A percentile compares a stretch with the other conserved stretches of the same genome.
Conservation (phyloP, 768 basidiomycete genomes). For the Neoboletus brunneissimus region DNA sequence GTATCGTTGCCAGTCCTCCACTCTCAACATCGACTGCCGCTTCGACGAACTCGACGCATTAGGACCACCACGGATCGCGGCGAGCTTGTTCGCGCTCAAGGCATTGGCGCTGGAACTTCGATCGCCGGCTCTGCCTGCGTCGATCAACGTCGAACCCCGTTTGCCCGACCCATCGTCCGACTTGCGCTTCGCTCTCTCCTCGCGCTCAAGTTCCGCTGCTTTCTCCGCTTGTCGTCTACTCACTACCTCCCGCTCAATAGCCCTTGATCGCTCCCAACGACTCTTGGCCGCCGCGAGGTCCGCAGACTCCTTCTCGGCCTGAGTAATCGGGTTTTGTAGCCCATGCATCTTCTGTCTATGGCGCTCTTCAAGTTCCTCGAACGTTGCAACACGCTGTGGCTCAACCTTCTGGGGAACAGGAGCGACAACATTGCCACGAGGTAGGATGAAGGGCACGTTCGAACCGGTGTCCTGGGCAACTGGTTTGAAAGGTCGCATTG, state of each 20-base stretch:
- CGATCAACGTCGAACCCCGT: slow-evolving; percentile 31
- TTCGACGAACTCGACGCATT: slow-evolving; percentile 45
- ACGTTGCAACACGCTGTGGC: slow-evolving; percentile 62
- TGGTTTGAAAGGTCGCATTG: slow-evolving; percentile 33
- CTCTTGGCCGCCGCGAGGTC: slow-evolving; percentile 70
- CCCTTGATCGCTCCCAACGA: slow-evolving; percentile 80
- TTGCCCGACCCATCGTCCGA: slow-evolving; percentile 41
- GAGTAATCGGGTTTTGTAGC: slow-evolving; percentile 82
- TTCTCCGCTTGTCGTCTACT: slow-evolving; percentile 70
- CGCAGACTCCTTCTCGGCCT: slow-evolving; percentile 73
- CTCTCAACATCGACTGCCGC: slow-evolving; percentile 72
- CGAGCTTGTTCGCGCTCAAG: slow-evolving; percentile 62
- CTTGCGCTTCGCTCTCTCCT: slow-evolving; percentile 49
- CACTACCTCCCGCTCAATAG: slow-evolving; percentile 72
- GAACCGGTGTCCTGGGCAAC: slow-evolving; percentile 30
- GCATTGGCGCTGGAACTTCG: slow-evolving; percentile 34
- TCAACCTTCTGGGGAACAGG: slow-evolving; percentile 50
- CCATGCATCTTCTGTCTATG: slow-evolving; percentile 82
- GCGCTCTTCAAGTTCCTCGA: slow-evolving; percentile 83
- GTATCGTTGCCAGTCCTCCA: slow-evolving; percentile 81
- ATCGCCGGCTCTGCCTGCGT: slow-evolving; percentile 33
- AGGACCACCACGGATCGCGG: slow-evolving; percentile 34
- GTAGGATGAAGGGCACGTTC: slow-evolving; percentile 44
- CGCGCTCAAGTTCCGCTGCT: slow-evolving; percentile 44
- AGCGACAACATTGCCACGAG: slow-evolving; percentile 41